Evolutionary conservation across 768 basidiomycete species (phyloP), one percentile per base, ranked within the genome.

Genomic region (Lactarius hatsudake): DNA sequence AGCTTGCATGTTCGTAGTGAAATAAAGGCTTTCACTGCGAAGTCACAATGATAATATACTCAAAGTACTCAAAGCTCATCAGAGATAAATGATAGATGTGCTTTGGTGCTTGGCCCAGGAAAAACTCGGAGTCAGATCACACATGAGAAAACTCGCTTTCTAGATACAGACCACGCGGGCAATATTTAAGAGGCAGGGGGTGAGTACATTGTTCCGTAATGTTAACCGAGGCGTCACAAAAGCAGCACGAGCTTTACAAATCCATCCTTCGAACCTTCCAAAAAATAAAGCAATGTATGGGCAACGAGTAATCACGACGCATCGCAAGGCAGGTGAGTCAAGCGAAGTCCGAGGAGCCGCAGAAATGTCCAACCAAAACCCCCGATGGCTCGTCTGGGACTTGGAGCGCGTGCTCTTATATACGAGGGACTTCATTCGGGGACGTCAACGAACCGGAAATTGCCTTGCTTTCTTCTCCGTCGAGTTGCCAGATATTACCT

Each of bases 401-500:
- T 28, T 28, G 51, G 20, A 28, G 20, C 26, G 36, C 40, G 32
- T 40, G 34, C 43, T 26, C 15, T 64, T 34, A 61, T 42, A 63
- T 34, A 43, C 67, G 67, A 45, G 67, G 59, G 5, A 60, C 53
- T 48, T 68, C 62, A 42, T 56, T 59, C 45, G 61, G 65, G 12
- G 58, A 55, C 32, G 59, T 38, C 26, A 63, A 36, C 26, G 67
- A 64, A 64, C 59, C 53, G 17, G 65, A 61, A 45, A 72, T 62
- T 63, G 61, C 59, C 45, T 67, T 55, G 72, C 80, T 85, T 76
- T 92, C 90, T 71, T 90, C 87, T 23, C 87, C 87, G 66, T 89
- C 89, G 48, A 92, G 72, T 61, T 81, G 81, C 90, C 90, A 92
- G 63, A 92, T 92, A 67, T 85, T 90, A 10, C 77, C 77, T 30